Base-by-base conservation (phyloP, 176 grass and related monocot genomes). In the Phragmites australis region DNA sequence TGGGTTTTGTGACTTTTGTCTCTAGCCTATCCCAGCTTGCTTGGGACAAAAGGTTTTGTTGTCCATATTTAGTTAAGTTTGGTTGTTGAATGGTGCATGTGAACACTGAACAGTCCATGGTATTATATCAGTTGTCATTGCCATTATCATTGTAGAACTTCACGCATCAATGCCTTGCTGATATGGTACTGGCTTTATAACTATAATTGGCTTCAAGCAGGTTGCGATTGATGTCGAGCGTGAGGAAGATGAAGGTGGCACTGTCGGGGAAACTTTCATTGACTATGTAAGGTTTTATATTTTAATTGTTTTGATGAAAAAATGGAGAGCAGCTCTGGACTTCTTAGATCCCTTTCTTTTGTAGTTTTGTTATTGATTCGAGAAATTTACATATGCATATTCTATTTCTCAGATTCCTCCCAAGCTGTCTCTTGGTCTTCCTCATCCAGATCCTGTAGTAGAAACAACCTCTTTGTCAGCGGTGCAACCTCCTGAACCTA, bases 391-490 rank as follows among this genome's bases (percentile, higher is more conserved):
- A 72, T 52, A 72, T 45, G 1, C 54, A 27, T 30, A 23, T 49
- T 81, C 19, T 41, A 62, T 83, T 86, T 91, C 17, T 37, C 84
- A 99, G 96, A 84, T 90, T 60, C 96, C 92, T 32, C 87, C 96
- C 31, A 99, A 82, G 79, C 74, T 99, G 46, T 91, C 90, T 40
- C 72, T 95, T 75, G 96, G 92, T 81, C 44, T 81, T 30, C 72
- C 92, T 22, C 96, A 99, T 86, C 96, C 96, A 81, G 96, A 99
- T 93, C 90, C 96, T 75, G 85, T 99, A 26, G 96, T 99, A 53
- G 96, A 99, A 85, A 99, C 96, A 51, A 95, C 90, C 89, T 99
- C 92, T 40, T 61, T 99, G 62, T 99, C 96, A 84, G 96, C 96
- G 70, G 92, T 99, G 43, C 92, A 99, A 76, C 96, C 96, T 72